Evolutionary conservation across 2,329 filamentous ascomycete genomes (phyloP).

Genomic region (Fusarium anguioides): DNA sequence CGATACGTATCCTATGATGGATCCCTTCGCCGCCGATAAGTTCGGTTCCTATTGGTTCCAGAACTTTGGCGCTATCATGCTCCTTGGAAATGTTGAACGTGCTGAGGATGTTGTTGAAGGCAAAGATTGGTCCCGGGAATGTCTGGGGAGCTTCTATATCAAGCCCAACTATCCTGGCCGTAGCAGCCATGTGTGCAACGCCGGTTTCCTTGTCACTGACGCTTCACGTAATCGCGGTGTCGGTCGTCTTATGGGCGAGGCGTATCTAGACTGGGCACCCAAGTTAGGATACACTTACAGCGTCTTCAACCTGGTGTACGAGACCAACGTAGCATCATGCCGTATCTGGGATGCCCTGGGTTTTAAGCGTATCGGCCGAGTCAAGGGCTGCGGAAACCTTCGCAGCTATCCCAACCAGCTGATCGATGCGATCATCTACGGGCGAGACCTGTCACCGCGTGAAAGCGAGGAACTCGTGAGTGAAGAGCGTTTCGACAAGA

Average conservation of each 20-base stretch:
- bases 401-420: slow-evolving; percentile 75
- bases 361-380: slow-evolving; percentile 90
- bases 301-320: slow-evolving; percentile 94
- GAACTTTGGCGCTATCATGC: slow-evolving; percentile 89
- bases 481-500: slow-evolving; percentile 98
- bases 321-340: slow-evolving; percentile 90
- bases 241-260: slow-evolving; percentile 79
- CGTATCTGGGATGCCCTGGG: slow-evolving; percentile 92
- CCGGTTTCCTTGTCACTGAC: slow-evolving; percentile 79
- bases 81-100: slow-evolving; percentile 78
- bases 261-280: slow-evolving; percentile 81
- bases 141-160: slow-evolving; percentile 91
- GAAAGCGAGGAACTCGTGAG: slow-evolving; percentile 86
- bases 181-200: slow-evolving; percentile 92
- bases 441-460: slow-evolving; percentile 66
- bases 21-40: slow-evolving; percentile 76
- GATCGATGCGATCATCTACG: slow-evolving; percentile 83
- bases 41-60: slow-evolving; percentile 92
- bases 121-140: slow-evolving; percentile 82
- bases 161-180: slow-evolving; percentile 93
- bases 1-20: slow-evolving; percentile 90
- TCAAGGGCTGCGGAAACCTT: slow-evolving; percentile 77
- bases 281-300: slow-evolving; percentile 90
- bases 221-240: slow-evolving; percentile 79
- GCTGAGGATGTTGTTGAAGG: slow-evolving; percentile 67